phyloP scores from a whole-genome alignment of 768 basidiomycete species.

The Tylopilus plumbeoviolaceoides region DNA sequence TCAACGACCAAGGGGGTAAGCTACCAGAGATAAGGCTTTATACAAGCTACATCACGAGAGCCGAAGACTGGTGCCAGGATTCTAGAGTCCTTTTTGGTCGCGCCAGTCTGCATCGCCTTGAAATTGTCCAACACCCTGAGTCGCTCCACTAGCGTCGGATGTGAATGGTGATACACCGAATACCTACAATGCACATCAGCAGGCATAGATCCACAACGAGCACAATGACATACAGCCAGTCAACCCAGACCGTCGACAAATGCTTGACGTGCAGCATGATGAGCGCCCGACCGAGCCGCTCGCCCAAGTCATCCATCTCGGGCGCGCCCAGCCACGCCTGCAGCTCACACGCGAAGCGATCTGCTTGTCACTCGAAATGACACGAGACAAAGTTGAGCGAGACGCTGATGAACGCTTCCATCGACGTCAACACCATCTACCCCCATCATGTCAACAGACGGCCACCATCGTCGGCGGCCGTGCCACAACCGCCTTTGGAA shows the following conservation, averaged over 20 bases:
- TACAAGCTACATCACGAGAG: no score
- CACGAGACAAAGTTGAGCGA: conserved; percentile 83
- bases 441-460: neutral
- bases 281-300: conserved; percentile 76
- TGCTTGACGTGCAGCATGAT: conserved; percentile 89
- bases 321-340: conserved; percentile 41
- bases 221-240: conserved; percentile 64
- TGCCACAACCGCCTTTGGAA: conserved; percentile 58
- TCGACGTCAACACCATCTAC: conserved; percentile 75
- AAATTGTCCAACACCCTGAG: conserved; percentile 75
- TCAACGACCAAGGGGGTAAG: no score
- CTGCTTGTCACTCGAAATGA: conserved; percentile 90
- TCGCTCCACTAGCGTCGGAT: conserved; percentile 91
- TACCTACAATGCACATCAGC: conserved; percentile 45
- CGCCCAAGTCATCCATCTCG: conserved; percentile 81
- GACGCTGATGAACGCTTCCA: conserved; percentile 70
- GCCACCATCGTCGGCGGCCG: conserved; percentile 74
- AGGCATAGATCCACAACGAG: neutral
- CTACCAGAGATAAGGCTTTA: no score
- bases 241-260: conserved; percentile 89
- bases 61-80: no score
- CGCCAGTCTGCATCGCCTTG: conserved; percentile 38
- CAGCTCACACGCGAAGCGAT: conserved; percentile 78
- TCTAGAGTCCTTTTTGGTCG: conserved; percentile 28
- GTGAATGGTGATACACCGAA: conserved; percentile 94